A percentile compares a stretch with the other conserved stretches of the same genome.
phyloP scores from a whole-genome alignment of 495 filamentous ascomycete species.

The Trichoderma orchidacearum region DNA sequence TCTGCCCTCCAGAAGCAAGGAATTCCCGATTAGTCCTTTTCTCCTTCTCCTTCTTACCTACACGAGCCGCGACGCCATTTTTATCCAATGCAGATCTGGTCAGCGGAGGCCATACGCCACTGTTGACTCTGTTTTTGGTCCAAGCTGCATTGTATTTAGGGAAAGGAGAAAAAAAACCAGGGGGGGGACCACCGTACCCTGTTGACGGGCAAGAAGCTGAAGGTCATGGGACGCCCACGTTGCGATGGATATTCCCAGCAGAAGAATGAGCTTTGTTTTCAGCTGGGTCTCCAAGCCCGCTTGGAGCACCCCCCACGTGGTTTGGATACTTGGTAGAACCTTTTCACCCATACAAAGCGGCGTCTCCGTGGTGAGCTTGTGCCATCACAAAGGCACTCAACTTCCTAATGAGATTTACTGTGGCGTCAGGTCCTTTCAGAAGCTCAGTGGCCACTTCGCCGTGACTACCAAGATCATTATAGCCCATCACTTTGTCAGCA shows the following conservation, averaged over 20 bases:
- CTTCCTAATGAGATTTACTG: no score
- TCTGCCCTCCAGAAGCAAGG: not conserved
- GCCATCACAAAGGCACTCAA: no score
- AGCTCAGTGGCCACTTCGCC: no score
- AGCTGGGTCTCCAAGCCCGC: not conserved
- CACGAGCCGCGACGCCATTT: not conserved
- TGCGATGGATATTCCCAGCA: not conserved
- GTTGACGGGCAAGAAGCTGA: not conserved
- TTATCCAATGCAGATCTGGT: not conserved
- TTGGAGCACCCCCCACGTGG: not conserved
- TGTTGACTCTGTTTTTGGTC: not conserved
- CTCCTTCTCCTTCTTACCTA: not conserved
- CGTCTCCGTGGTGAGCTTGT: no score
- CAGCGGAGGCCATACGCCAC: not conserved
- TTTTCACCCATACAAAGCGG: no score
- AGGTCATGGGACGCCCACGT: not conserved
- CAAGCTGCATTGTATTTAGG: not conserved
- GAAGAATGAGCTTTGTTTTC: not conserved
- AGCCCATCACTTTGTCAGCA: no score
- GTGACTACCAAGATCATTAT: no score
- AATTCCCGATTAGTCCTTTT: not conserved
- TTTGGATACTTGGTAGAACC: no score
- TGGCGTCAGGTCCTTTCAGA: no score
- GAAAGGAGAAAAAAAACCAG: not conserved
- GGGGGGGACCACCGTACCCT: no score